Base-by-base conservation (phyloP, 164 flowering plant genomes). In the Protea cynaroides region DNA sequence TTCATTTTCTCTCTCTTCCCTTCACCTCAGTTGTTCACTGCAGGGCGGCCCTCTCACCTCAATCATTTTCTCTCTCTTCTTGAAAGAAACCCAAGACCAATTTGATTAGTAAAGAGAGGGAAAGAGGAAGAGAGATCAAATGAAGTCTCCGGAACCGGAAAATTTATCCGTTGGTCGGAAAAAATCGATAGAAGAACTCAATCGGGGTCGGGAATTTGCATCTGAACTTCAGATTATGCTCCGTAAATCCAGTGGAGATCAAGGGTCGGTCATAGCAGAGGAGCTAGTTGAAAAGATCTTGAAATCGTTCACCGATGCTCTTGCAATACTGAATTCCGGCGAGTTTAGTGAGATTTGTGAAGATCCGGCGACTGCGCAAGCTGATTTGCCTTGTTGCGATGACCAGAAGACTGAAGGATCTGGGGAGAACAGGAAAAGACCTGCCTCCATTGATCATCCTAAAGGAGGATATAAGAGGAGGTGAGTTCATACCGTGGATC, bases 391-490 rank as follows among this genome's bases (percentile, higher is more conserved):
- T 9, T 22, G 38, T 23, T 69, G 34, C 40, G 52, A 52, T 69
- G 62, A 37, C 51, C 25, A 56, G 50, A 49, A 29, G 56, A 22
- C n/a, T 8, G 61, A 63, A 50, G 58, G 25, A 12, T 63, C 72
- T 63, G 72, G 63, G n/a, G 54, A 56, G 50, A 63, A n/a, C 8
- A 56, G 25, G 19, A 62, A 40, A 62, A 18, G 3, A 56, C 34
- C 58, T n/a, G 58, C 49, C 8, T 23, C 25, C 0, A 57, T 29
- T 29, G 34, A 37, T 10, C 58, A 51, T 21, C 34, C 63, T 19
- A 62, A 62, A 52, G 44, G 29, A 15, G 52, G 63, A 1, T 58
- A 21, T 37, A 71, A 71, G 59, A 66, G 74, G 58, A 71, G 74
- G 74, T 62, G 43, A 25, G 34, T 29, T 29, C 34, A 4, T 29